Base-by-base conservation (phyloP, 345 rosid genomes). In the Balakata baccata region DNA sequence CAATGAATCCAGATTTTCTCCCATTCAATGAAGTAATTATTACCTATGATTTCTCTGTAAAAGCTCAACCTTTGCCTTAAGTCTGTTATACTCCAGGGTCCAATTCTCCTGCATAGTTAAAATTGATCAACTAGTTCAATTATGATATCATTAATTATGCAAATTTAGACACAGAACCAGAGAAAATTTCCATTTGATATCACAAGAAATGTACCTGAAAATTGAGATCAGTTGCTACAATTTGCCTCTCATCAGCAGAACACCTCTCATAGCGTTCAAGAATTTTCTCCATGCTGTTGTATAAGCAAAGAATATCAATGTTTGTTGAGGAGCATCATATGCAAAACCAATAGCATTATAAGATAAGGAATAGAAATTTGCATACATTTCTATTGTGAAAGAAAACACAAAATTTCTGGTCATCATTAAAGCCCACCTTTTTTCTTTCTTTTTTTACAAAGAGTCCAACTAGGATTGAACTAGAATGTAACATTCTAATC, bases 51-150 rank as follows among this genome's bases (percentile, higher is more conserved):
- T 92, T 84, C 81, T 90, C 76, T 90, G 90, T 59, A 94, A 76
- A 81, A 90, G 92, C 79, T 92, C 98, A 69, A 92, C 83, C 82
- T 90, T 94, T 59, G 89, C 92, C 87, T 89, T 94, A 59, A 92
- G 90, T 68, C 87, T 89, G 74, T 89, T 87, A 70, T 85, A 89
- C 79, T 94, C 97, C 83, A 88, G 64, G 18, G 85, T 64, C 98
- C 96, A 90, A 80, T 88, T 87, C 56, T 84, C 87, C 98, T 91
- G 87, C 66, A 29, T 50, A 62, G 39, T 53, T 17, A 39, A 68
- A 57, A 22, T 29, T 29, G 34, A 29, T 29, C 34, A 29, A 29
- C 34, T 29, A 29, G 34, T 29, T 29, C n/a, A n/a, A n/a, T 43
- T 25, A 23, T 25, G 47, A 3, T 50, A 43, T n/a, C 5, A 43